Percentiles rank a stretch among this genome's conserved stretches.
phyloP scores from a whole-genome alignment of 208 protist genomes.

The Acanthamoeba lenticulata region DNA sequence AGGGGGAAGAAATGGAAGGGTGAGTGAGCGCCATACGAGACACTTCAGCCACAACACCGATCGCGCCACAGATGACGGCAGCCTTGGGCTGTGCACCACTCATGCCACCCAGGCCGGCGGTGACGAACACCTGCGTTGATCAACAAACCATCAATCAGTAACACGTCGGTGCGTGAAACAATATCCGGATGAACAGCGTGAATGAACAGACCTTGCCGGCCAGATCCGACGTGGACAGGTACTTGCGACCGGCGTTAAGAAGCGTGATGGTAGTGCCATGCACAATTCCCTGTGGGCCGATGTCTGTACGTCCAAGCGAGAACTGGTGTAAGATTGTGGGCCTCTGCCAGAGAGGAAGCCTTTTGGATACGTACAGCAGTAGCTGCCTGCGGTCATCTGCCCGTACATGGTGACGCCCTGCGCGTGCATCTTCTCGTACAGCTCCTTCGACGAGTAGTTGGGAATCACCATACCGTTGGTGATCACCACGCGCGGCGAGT shows the following conservation, averaged over 20 bases:
- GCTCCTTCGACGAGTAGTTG: conserved; percentile 88
- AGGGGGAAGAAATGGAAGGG: background rate
- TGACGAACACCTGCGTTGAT: conserved; percentile 85
- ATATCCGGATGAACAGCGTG: background rate
- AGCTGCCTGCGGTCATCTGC: conserved; percentile 92
- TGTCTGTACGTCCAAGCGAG: conserved; percentile 78
- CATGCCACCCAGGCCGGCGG: conserved; percentile 91
- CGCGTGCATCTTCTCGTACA: conserved; percentile 85
- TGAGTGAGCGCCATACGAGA: background rate
- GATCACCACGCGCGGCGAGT: conserved; percentile 88
- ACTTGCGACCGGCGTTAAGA: conserved; percentile 91
- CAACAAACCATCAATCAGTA: too few species aligned
- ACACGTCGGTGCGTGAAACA: background rate
- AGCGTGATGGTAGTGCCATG: conserved; percentile 92
- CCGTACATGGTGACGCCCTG: conserved; percentile 89
- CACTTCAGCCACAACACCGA: conserved; percentile 90
- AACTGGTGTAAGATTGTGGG: background rate
- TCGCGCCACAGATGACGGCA: conserved; percentile 87
- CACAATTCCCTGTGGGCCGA: conserved; percentile 92
- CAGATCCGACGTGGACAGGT: conserved; percentile 80
- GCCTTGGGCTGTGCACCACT: conserved; percentile 91
- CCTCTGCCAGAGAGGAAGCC: background rate
- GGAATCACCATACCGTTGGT: conserved; percentile 94
- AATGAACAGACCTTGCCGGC: conserved; percentile 25
- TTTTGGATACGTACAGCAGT: conserved; percentile 79